phyloP scores from a whole-genome alignment of 495 filamentous ascomycete species.

The Penicillium cinerascens region DNA sequence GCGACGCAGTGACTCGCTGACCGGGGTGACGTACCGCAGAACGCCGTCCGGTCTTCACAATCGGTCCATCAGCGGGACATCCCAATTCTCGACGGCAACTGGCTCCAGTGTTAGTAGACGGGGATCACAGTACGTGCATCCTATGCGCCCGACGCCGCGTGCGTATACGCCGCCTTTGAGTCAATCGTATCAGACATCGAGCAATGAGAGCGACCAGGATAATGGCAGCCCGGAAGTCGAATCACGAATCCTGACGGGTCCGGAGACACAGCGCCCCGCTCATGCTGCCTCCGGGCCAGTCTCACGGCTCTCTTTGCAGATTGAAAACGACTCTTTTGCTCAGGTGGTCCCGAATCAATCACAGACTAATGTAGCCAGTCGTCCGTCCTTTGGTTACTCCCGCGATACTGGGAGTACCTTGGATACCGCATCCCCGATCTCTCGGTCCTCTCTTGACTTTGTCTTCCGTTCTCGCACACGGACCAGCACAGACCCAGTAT shows the following conservation, averaged over 20 bases:
- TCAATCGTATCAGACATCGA: slow-evolving; percentile 49
- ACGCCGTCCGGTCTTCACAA: slow-evolving; percentile 41
- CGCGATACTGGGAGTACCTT: slow-evolving; percentile 41
- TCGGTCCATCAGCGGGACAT: slow-evolving; percentile 55
- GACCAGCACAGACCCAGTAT: slow-evolving; percentile 46
- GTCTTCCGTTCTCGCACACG: slow-evolving; percentile 49
- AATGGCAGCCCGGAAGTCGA: slow-evolving; percentile 34
- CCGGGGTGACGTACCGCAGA: slow-evolving; percentile 25
- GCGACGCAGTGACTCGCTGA: slow-evolving; percentile 29
- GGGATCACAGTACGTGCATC: slow-evolving; percentile 53
- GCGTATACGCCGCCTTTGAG: slow-evolving; percentile 53
- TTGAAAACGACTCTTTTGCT: slow-evolving; percentile 46
- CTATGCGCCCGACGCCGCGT: slow-evolving; percentile 57
- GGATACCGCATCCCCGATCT: slow-evolving; percentile 47
- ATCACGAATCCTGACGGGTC: slow-evolving; percentile 12
- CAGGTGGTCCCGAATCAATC: slow-evolving; percentile 43
- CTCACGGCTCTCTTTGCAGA: slow-evolving; percentile 42
- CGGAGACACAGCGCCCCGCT: slow-evolving; percentile 28
- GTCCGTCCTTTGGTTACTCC: slow-evolving; percentile 48
- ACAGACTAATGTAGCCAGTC: slow-evolving; percentile 51
- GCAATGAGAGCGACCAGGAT: slow-evolving; percentile 42
- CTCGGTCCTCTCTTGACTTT: slow-evolving; percentile 55
- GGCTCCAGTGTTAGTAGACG: slow-evolving; percentile 49
- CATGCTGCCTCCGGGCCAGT: slow-evolving; percentile 30
- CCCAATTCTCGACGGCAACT: slow-evolving; percentile 49